Percentiles rank a stretch among this genome's conserved stretches.
Conservation (phyloP, 2,329 filamentous ascomycete species). For the Chrysoporthe puriensis region DNA sequence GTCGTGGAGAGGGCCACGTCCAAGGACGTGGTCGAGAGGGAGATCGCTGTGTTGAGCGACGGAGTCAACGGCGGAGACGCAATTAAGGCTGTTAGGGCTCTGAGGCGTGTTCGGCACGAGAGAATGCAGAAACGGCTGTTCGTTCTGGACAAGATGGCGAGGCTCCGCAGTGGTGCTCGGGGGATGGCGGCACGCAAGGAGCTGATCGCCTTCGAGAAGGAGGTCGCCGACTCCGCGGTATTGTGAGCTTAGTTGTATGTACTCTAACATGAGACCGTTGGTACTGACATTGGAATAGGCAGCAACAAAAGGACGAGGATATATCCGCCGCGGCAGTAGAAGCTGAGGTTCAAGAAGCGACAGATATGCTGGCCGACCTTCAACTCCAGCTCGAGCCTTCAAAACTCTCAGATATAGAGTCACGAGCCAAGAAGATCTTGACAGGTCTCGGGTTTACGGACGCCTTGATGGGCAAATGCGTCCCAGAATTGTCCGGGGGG, state of each 20-base stretch:
- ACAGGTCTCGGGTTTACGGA: slow-evolving; percentile 73
- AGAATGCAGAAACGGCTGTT: slow-evolving; percentile 67
- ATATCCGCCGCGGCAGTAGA: slow-evolving; percentile 62
- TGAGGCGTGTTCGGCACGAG: slow-evolving; percentile 65
- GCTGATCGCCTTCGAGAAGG: slow-evolving; percentile 69
- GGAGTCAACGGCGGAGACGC: slow-evolving; percentile 63
- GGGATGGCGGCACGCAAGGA: slow-evolving; percentile 78
- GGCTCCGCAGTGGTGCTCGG: slow-evolving; percentile 73
- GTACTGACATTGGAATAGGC: slow-evolving; percentile 36
- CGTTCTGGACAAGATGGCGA: slow-evolving; percentile 72
- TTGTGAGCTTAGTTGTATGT: slow-evolving; percentile 44
- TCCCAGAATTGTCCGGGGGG: slow-evolving; percentile 73
- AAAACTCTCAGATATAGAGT: slow-evolving; percentile 66
- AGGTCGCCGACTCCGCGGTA: slow-evolving; percentile 59
- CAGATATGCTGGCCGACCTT: slow-evolving; percentile 70
- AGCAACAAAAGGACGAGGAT: slow-evolving; percentile 56
- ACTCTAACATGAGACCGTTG: background rate
- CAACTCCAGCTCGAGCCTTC: slow-evolving; percentile 70
- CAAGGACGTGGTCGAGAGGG: slow-evolving; percentile 59
- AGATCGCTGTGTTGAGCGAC: slow-evolving; percentile 62
- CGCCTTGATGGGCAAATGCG: slow-evolving; percentile 59
- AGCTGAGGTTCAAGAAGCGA: slow-evolving; percentile 69
- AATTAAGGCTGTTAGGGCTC: slow-evolving; percentile 60
- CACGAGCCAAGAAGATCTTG: slow-evolving; percentile 67
- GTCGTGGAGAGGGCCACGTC: slow-evolving; percentile 66